These are phyloP conservation scores for Fusarium domesticum DNA, from an alignment of 2,329 filamentous ascomycete genomes.

Conservation along the genomic window DNA sequence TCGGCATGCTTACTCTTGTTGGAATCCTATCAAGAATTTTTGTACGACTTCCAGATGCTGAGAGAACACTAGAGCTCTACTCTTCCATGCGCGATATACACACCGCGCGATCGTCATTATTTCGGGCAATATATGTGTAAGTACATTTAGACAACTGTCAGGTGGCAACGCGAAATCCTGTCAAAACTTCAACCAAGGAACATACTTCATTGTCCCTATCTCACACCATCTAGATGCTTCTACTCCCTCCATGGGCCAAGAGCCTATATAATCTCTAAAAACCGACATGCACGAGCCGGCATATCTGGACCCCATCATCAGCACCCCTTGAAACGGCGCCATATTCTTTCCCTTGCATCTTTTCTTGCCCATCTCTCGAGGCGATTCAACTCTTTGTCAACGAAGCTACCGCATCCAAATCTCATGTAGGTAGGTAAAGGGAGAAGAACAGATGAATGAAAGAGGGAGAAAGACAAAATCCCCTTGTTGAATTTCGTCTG, in stretches of 20 bases:
- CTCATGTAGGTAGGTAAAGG: not conserved
- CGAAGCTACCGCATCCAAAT: not conserved
- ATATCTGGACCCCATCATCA: not conserved
- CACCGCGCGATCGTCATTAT: too few species aligned
- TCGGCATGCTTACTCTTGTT: too few species aligned
- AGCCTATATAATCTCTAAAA: not conserved
- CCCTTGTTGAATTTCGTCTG: not conserved
- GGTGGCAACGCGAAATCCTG: not conserved
- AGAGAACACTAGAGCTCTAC: too few species aligned
- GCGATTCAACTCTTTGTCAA: not conserved
- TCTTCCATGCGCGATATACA: too few species aligned
- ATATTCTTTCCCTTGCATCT: not conserved
- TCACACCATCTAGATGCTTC: not conserved
- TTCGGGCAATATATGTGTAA: too few species aligned
- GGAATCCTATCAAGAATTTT: too few species aligned
- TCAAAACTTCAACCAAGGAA: not conserved
- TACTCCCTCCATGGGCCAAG: not conserved
- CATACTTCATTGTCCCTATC: not conserved
- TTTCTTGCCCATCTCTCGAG: not conserved
- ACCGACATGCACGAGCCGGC: not conserved
- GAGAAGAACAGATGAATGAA: slow-evolving; percentile 5
- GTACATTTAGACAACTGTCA: not conserved
- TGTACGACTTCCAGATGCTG: too few species aligned
- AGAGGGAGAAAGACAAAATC: not conserved
- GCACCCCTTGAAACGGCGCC: not conserved